Evolutionary conservation across 1,139 yeast genomes (phyloP), one percentile per base, ranked within the genome.

Genomic region (Scheffersomyces lignicola): DNA sequence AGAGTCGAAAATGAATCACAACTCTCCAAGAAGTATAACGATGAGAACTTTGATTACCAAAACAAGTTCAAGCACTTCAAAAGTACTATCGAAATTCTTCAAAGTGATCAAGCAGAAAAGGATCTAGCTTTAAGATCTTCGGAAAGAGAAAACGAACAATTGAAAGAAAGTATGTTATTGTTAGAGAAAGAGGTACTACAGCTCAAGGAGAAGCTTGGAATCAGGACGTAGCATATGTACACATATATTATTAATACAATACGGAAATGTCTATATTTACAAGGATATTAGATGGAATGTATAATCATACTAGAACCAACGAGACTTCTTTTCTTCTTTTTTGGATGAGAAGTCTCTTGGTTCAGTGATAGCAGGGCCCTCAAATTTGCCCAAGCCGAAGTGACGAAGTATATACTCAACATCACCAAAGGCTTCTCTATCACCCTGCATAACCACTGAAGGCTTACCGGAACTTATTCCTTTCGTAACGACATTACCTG

Each of bases 361-460:
- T 42, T 53, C 55, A 7, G 49, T 40, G 25, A 60, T 45, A 26
- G 48, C 51, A 8, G 56, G 55, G 2, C 58, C 51, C 8, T 38
- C 40, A 32, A 56, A 47, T 28, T 56, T 57, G 1, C 96, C 96
- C 41, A 90, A 65, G 0, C 96, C 97, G 51, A 81, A 86, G 40
- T 76, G 73, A 42, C 72, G 72, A 43, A 88, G 66, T 18, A 82
- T 79, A 13, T 65, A 75, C 27, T 76, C 78, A 18, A 90, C 81
- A 56, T 92, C 96, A 11, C 97, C 97, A 58, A 90, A 87, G 8
- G 77, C 66, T 32, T 79, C 87, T 48, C 95, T 76, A 40, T 85
- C 82, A 37, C 97, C 98, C 65, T 89, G 96, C 71, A 88, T 78
- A 5, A 88, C 94, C 25, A 89, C 69, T 1, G 96, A 84, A 11